A percentile compares a stretch with the other conserved stretches of the same genome.
Evolutionary conservation across 306 rosid genomes (phyloP).

Genomic region (Luffa acutangula): DNA sequence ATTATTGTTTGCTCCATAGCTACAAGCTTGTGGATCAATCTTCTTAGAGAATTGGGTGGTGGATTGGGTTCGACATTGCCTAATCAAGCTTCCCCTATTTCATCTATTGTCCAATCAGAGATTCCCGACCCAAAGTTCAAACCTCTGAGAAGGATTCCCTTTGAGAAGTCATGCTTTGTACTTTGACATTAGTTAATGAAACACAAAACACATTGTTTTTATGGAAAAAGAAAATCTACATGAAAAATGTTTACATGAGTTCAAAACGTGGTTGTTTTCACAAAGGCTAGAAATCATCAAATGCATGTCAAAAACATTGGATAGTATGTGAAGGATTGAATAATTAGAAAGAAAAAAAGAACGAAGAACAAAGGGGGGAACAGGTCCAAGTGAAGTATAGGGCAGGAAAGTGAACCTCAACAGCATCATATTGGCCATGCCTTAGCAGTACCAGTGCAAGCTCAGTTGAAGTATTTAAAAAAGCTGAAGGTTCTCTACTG

Average conservation of each 20-base stretch:
- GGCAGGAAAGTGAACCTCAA: constrained; percentile 52
- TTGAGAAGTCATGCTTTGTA: background rate
- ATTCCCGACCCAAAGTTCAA: background rate
- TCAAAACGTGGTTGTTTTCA: background rate
- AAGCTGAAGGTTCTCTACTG: constrained; percentile 46
- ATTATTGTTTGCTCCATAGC: background rate
- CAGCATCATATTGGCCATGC: constrained; percentile 76
- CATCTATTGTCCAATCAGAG: background rate
- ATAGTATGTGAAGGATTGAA: background rate
- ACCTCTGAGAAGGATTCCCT: background rate
- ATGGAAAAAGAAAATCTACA: background rate
- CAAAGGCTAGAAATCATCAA: background rate
- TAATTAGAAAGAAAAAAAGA: background rate
- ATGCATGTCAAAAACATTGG: background rate
- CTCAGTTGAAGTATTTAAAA: constrained; percentile 65
- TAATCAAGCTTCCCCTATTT: background rate
- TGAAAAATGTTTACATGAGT: background rate
- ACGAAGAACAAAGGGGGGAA: background rate
- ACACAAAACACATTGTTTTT: background rate
- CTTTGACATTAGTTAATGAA: background rate
- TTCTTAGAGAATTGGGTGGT: background rate
- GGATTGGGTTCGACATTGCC: background rate
- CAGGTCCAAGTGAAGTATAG: background rate
- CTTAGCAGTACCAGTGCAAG: constrained; percentile 71
- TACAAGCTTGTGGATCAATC: background rate